phyloP scores from a whole-genome alignment of 805 yeast species.

The Candida rishiriensis region DNA sequence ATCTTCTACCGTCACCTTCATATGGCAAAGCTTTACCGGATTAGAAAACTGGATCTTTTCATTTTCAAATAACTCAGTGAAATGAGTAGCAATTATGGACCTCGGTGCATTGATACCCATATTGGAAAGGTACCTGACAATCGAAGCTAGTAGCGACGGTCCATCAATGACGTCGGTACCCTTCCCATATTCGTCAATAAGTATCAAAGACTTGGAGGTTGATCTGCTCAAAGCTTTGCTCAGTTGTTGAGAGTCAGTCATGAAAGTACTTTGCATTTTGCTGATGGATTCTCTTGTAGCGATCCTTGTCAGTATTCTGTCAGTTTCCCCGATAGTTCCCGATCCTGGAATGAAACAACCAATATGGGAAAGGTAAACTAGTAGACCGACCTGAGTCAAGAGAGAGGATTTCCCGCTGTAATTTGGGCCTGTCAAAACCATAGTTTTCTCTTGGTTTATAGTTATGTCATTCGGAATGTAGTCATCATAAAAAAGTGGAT shows the following conservation, averaged over 20 bases:
- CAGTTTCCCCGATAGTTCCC: constrained; percentile 44
- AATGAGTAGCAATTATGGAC: constrained; percentile 38
- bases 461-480: constrained; percentile 37
- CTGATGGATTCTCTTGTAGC: constrained; percentile 36
- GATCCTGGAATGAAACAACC: constrained; percentile 53
- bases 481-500: constrained; percentile 31
- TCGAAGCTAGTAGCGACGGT: constrained; percentile 39
- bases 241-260: constrained; percentile 40
- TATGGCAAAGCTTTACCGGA: constrained; percentile 24
- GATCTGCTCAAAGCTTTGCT: constrained; percentile 33
- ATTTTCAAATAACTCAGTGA: constrained; percentile 35
- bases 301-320: constrained; percentile 38
- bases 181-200: constrained; percentile 53
- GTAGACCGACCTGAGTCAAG: constrained; percentile 43
- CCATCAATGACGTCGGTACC: constrained; percentile 48
- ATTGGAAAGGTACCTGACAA: constrained; percentile 26
- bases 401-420: constrained; percentile 51
- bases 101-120: constrained; percentile 19
- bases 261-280: constrained; percentile 44
- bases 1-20: constrained; percentile 14
- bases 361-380: constrained; percentile 46
- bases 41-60: constrained; percentile 13
- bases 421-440: constrained; percentile 47
- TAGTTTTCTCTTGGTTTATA: constrained; percentile 17
- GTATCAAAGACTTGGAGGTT: constrained; percentile 38